Base-by-base conservation (phyloP, 148 eudicot genomes). In the Bassia scoparia region DNA sequence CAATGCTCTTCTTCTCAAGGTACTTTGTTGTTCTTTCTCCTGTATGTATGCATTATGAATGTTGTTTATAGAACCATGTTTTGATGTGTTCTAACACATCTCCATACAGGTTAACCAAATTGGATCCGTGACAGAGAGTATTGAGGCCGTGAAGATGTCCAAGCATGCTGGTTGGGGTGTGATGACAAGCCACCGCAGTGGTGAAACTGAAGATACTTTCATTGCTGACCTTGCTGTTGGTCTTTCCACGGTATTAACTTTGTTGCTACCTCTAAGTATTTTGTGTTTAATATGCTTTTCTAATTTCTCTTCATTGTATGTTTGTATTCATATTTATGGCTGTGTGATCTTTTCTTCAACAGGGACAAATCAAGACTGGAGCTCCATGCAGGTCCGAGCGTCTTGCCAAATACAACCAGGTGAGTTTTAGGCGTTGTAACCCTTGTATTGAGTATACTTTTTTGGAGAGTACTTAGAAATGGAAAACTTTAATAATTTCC, bases 141-240 rank as follows among this genome's bases (percentile, higher is more conserved):
- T 91, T 81, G 97, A 94, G 79, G 98, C 97, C 70, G 98, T 91
- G 53, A 91, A 44, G 82, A 95, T 95, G 96, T 95, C 98, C 80
- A 95, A 93, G 74, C 77, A 49, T 10, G 98, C 98, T 83, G 96
- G 98, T 37, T 93, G 98, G 98, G 98, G 98, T 74, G 96, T 93
- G 12, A 93, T 93, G 97, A 84, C 98, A 82, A 91, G 97, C 83
- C 98, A 95, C 83, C 92, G 97, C 75, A 95, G 98, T 88, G 98
- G 98, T 61, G 97, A 95, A 70, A 95, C 98, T 0, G 98, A 95
- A 72, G 98, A 95, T 82, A 91, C 97, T 64, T 95, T 95, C 89
- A 91, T 95, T 77, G 98, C 98, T 78, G 98, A 95, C 77, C 96
- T 95, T 56, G 78, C 98, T 34, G 98, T 95, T 53, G 98, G 98